Base-by-base conservation (phyloP, 2,329 filamentous ascomycete genomes). In the Magnaporthales sp. region DNA sequence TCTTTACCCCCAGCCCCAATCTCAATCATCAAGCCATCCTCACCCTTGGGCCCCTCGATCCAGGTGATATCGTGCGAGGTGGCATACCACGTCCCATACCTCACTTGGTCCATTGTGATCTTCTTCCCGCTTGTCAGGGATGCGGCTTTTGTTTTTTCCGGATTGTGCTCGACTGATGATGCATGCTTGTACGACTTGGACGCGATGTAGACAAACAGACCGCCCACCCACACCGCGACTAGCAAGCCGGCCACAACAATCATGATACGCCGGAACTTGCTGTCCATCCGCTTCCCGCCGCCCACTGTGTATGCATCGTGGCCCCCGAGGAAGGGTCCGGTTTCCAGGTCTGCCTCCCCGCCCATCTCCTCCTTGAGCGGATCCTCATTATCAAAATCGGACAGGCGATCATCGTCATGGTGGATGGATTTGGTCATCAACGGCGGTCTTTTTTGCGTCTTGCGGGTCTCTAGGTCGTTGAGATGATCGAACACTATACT, bases 11-110 rank as follows among this genome's bases (percentile, higher is more conserved):
- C 73, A 0, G 82, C 85, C 64, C 83, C 87, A 72, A 86, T 83
- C 77, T 97, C 91, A 24, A 99, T 84, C 70, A 99, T 77, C 68
- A 98, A 77, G 1, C 95, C 95, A 74, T 99, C 95, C 74, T 92
- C 88, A 15, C 89, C 90, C 62, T 88, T 81, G 0, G 90, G 85
- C 0, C 91, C 90, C 31, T 85, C 83, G 64, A 95, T 90, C 92
- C 92, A 96, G 70, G 85, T 85, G 69, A 95, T 91, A 31, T 82
- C 84, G 69, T 92, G 88, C 61, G 79, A 83, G 51, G 77, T 78
- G n/a, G 90, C 76, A 26, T 77, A 80, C 88, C 91, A 96, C 72
- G 83, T 80, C 3, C 91, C 90, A 1, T 73, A 74, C 72, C 89
- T 80, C 10, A 95, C 81, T 74, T 92, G 88, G 62, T 91, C 87